phyloP scores from a whole-genome alignment of 164 flowering plant species.

The Pachysandra terminalis region DNA sequence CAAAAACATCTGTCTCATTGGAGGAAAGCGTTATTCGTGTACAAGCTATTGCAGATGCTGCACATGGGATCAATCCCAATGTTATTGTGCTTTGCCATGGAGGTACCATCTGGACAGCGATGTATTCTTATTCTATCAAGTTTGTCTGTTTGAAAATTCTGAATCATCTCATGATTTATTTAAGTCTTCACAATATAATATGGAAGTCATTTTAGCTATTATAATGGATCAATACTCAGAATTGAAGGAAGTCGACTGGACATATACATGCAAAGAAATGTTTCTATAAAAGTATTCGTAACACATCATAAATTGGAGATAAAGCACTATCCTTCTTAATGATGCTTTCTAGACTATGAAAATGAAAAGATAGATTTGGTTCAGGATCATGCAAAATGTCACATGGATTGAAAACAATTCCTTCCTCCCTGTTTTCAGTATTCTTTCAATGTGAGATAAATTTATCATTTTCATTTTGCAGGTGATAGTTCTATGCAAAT shows the following conservation, averaged over 20 bases:
- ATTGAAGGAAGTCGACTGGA: no score
- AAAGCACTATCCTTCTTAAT: neutral
- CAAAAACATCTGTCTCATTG: conserved; percentile 73
- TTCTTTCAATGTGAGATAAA: neutral
- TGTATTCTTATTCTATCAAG: neutral
- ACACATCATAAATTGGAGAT: neutral
- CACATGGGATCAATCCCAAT: conserved; percentile 61
- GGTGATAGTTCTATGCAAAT: neutral
- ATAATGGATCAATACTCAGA: no score
- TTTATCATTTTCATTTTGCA: neutral
- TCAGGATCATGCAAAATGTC: neutral
- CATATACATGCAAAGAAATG: no score
- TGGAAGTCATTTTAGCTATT: neutral
- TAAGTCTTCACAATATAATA: neutral
- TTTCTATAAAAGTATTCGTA: no score
- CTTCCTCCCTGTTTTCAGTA: neutral
- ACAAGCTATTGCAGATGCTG: conserved; percentile 92
- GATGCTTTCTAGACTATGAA: neutral
- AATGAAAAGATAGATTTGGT: neutral
- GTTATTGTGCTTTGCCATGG: conserved; percentile 92
- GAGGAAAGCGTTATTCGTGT: conserved; percentile 81
- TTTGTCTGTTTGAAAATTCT: neutral
- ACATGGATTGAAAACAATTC: neutral
- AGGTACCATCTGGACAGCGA: conserved; percentile 40
- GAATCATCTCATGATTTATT: neutral